Evolutionary conservation across 441 rosid species (phyloP).

Genomic region (Lepidium campestre): DNA sequence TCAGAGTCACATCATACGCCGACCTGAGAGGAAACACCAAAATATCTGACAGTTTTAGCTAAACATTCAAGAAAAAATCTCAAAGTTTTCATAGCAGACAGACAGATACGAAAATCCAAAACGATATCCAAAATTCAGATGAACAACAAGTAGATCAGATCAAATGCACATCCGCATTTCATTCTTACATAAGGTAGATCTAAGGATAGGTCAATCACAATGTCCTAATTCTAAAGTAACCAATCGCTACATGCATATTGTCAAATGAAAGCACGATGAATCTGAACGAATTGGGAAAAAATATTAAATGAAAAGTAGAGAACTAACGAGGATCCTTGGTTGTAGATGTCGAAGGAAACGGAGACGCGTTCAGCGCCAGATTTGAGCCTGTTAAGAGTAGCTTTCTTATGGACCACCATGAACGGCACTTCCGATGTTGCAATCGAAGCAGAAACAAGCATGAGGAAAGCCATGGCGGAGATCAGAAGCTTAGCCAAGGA

Average conservation of each 20-base stretch:
- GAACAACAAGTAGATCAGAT: neutral
- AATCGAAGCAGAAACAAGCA: slow-evolving; percentile 42
- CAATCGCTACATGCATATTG: slow-evolving; percentile 3
- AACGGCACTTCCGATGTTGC: slow-evolving; percentile 74
- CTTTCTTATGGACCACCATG: slow-evolving; percentile 92
- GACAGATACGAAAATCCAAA: neutral
- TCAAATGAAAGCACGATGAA: neutral
- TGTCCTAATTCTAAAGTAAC: neutral
- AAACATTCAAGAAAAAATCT: neutral
- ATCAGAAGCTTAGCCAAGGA: slow-evolving; percentile 21
- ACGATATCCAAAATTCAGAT: neutral
- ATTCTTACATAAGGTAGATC: neutral
- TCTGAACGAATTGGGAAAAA: neutral
- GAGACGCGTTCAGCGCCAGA: slow-evolving; percentile 80
- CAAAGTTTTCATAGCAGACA: neutral
- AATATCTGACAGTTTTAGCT: neutral
- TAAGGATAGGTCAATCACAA: neutral
- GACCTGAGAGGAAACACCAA: slow-evolving; percentile 41
- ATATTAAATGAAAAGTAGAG: neutral
- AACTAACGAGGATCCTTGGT: slow-evolving; percentile 82
- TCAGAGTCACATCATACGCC: slow-evolving; percentile 70
- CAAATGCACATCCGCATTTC: neutral
- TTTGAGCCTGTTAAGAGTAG: slow-evolving; percentile 65
- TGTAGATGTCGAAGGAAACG: slow-evolving; percentile 79
- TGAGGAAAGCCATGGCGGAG: slow-evolving; percentile 33